Conservation (phyloP, 495 filamentous ascomycete species). For the Penicillium paradoxum region DNA sequence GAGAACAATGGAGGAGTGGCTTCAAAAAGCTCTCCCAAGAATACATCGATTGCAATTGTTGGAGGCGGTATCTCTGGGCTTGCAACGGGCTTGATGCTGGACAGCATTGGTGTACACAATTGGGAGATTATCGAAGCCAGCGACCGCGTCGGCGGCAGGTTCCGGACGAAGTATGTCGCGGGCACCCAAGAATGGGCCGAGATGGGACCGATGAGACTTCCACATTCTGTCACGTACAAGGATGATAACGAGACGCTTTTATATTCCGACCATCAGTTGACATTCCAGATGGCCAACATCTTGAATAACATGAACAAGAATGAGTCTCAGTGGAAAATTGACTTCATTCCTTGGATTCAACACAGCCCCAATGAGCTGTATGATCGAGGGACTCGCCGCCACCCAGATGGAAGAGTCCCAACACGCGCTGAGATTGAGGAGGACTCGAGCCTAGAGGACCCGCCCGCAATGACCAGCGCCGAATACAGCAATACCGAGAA, state of each 20-base stretch:
- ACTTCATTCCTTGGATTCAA: constrained; percentile 63
- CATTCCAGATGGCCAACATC: constrained; percentile 53
- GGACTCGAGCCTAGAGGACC: constrained; percentile 19
- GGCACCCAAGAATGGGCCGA: constrained; percentile 58
- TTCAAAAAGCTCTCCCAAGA: constrained; percentile 9
- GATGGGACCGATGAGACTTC: constrained; percentile 66
- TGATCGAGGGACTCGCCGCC: constrained; percentile 45
- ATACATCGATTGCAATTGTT: constrained; percentile 48
- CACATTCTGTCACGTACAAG: constrained; percentile 32
- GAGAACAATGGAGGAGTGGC: constrained; percentile 1
- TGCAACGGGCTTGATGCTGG: constrained; percentile 45
- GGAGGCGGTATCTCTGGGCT: constrained; percentile 60
- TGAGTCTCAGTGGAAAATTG: constrained; percentile 45
- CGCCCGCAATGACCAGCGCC: constrained; percentile 1
- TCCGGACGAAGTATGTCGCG: constrained; percentile 55
- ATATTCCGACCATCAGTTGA: constrained; percentile 51
- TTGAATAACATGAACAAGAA: constrained; percentile 53
- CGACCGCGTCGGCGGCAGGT: constrained; percentile 49
- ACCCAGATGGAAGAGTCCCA: constrained; percentile 42
- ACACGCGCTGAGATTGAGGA: constrained; percentile 30
- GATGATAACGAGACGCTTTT: constrained; percentile 45
- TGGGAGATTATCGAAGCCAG: constrained; percentile 47
- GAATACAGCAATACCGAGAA: constrained; percentile 12
- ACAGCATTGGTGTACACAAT: constrained; percentile 47
- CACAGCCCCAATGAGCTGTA: constrained; percentile 47